phyloP scores from a whole-genome alignment of 2,329 filamentous ascomycete species.

The Ascochyta rabiei region DNA sequence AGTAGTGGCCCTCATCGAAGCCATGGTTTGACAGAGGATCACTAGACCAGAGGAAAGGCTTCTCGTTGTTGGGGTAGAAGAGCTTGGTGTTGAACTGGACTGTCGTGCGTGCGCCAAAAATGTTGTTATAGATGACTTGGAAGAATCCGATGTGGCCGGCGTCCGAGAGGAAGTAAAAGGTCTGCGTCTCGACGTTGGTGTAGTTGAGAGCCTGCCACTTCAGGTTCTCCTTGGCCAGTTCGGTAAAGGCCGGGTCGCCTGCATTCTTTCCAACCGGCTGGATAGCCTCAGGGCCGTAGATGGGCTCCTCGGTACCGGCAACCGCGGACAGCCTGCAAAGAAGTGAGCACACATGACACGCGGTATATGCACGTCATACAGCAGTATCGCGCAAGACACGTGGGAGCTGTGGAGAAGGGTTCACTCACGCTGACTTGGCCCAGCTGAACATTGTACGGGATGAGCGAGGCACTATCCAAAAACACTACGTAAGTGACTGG shows the following conservation, averaged over 20 bases:
- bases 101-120: slow-evolving; percentile 87
- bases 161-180: slow-evolving; percentile 87
- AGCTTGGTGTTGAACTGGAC: slow-evolving; percentile 95
- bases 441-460: slow-evolving; percentile 78
- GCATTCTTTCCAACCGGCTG: slow-evolving; percentile 83
- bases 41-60: slow-evolving; percentile 82
- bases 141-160: slow-evolving; percentile 76
- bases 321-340: slow-evolving; percentile 69
- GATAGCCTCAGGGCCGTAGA: slow-evolving; percentile 90
- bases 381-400: slow-evolving; percentile 24
- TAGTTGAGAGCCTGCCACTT: slow-evolving; percentile 82
- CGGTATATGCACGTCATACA: slow-evolving; percentile 12
- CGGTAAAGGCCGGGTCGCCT: slow-evolving; percentile 77
- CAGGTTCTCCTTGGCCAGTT: slow-evolving; percentile 76
- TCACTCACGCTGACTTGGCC: slow-evolving; percentile 85
- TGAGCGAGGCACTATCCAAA: slow-evolving; percentile 39
- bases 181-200: slow-evolving; percentile 93
- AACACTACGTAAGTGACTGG: slow-evolving; percentile 32
- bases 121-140: slow-evolving; percentile 97
- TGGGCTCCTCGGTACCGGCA: slow-evolving; percentile 93
- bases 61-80: slow-evolving; percentile 75
- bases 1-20: slow-evolving; percentile 82
- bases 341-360: slow-evolving; percentile 17
- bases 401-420: slow-evolving; percentile 20
- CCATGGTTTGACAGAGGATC: slow-evolving; percentile 78